Base-by-base conservation (phyloP, 345 rosid species). In the Hevea brasiliensis region DNA sequence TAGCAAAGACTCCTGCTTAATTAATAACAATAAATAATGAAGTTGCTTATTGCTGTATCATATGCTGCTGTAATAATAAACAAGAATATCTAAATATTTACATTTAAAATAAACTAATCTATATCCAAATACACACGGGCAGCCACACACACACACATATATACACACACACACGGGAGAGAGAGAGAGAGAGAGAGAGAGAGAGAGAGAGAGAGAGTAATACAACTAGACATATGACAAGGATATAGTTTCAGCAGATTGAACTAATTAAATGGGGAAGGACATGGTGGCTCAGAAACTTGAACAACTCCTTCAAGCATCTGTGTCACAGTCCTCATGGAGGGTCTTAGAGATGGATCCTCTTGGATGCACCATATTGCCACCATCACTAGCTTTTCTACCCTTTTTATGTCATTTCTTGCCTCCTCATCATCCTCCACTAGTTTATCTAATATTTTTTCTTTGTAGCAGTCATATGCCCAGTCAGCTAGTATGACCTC, bases 361-460 rank as follows among this genome's bases (percentile, higher is more conserved):
- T 72, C 81, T 68, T 78, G 77, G 6, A 78, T 64, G 56, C 77
- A 78, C 81, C 74, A 78, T 18, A 74, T 67, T 27, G 82, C 75
- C 21, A 79, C 68, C 82, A 69, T 74, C 50, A 71, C 75, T 27
- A 71, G n/a, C 53, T 21, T 74, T 44, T 79, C 79, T 45, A 79
- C 17, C 45, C 18, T 74, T 37, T 35, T 67, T 64, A 13, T 66
- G 27, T 79, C 67, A 37, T 51, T 66, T 35, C 41, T 66, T 11
- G 61, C 77, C 26, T 70, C 79, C 21, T 66, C 76, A 42, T 79
- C 79, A 65, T 40, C 17, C 15, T 60, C 45, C 17, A 79, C 61
- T 20, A 79, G 11, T 24, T 14, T 40, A 3, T 67, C 61, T 20
- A 74, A 3, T 68, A 10, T 47, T n/a, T 60, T 24, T 15, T 61